Percentiles rank a stretch among this genome's conserved stretches.
Conservation (phyloP, 1,139 yeast species). For the Nadsonia commutata region DNA sequence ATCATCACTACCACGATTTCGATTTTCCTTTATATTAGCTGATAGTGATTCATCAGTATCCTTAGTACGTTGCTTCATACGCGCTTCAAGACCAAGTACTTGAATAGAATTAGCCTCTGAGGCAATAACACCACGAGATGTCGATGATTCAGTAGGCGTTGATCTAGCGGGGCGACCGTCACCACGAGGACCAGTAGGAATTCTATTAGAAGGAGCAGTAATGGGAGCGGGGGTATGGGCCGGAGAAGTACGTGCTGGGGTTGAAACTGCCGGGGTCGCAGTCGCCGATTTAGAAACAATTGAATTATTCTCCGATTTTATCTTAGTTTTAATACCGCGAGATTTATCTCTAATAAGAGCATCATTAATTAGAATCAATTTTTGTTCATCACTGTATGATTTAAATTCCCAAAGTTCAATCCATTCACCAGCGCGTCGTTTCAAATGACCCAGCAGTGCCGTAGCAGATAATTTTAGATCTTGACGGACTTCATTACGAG, state of each 20-base stretch:
- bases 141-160: background rate
- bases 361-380: conserved; percentile 11
- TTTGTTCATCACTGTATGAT: conserved; percentile 12
- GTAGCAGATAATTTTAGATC: conserved; percentile 70
- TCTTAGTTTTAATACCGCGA: conserved; percentile 3
- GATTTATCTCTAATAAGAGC: conserved; percentile 11
- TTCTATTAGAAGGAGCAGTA: background rate
- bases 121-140: background rate
- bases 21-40: conserved; percentile 5
- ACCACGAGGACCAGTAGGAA: background rate
- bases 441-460: conserved; percentile 62
- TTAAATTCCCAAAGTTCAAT: conserved; percentile 26
- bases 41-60: conserved; percentile 1
- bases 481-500: conserved; percentile 48
- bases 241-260: background rate
- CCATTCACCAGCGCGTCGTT: conserved; percentile 43
- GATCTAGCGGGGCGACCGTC: background rate
- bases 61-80: background rate
- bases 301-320: conserved; percentile 1
- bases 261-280: conserved; percentile 1
- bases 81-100: conserved; percentile 1
- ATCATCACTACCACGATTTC: conserved; percentile 8
- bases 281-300: background rate
- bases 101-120: background rate
- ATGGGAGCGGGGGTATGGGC: background rate